Evolutionary conservation across 257 asterid species (phyloP).

Genomic region (Petunia secreta): DNA sequence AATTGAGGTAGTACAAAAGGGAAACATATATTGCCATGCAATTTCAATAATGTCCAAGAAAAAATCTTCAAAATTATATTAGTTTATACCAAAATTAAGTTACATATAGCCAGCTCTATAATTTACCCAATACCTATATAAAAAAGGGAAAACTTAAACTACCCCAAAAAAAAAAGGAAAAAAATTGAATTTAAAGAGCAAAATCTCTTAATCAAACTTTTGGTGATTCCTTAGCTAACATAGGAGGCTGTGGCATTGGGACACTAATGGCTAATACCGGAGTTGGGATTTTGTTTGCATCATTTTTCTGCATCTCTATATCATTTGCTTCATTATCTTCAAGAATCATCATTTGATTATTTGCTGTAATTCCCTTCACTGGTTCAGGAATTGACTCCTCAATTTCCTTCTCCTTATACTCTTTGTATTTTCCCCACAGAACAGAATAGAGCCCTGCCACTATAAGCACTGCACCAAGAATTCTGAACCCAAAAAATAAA

Average conservation of each 20-base stretch:
- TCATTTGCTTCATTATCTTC: slow-evolving; percentile 70
- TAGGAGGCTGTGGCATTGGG: slow-evolving; percentile 57
- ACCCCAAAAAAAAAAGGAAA: not conserved
- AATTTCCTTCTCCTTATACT: slow-evolving; percentile 45
- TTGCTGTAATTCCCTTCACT: slow-evolving; percentile 39
- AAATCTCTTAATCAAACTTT: slow-evolving; percentile 37
- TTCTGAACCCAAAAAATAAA: slow-evolving; percentile 31
- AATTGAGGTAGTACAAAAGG: not conserved
- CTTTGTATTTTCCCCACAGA: slow-evolving; percentile 67
- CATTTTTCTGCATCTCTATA: slow-evolving; percentile 37
- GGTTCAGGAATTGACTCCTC: slow-evolving; percentile 47
- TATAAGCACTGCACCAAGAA: slow-evolving; percentile 54
- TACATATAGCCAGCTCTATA: not conserved
- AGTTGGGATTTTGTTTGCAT: slow-evolving; percentile 31
- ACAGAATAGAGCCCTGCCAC: slow-evolving; percentile 58
- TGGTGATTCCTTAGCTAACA: slow-evolving; percentile 63
- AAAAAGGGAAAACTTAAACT: not conserved
- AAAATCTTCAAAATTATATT: not conserved
- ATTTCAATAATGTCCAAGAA: slow-evolving; percentile 32
- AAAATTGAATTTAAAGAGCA: slow-evolving; percentile 31
- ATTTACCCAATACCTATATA: not conserved
- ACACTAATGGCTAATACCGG: slow-evolving; percentile 48
- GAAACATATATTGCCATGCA: slow-evolving; percentile 28
- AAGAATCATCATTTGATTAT: slow-evolving; percentile 22
- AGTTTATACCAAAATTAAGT: not conserved